Conservation (phyloP, 345 rosid genomes). For the Lagerstroemia speciosa region DNA sequence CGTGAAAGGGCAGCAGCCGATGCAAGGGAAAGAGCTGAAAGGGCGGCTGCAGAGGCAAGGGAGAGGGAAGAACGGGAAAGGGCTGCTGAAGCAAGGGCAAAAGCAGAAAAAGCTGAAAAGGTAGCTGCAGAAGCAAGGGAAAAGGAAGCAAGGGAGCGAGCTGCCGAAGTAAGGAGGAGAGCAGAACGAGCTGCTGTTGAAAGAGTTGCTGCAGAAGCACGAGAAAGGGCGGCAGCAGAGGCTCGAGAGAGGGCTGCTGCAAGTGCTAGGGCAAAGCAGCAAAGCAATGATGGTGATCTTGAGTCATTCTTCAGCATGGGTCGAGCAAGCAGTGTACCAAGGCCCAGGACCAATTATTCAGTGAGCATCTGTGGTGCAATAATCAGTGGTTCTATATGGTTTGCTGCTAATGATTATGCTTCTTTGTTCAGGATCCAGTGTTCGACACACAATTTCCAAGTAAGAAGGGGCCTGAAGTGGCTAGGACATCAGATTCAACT, state of each 20-base stretch:
- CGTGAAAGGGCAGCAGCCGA: constrained; percentile 91
- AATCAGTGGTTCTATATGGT: constrained; percentile 7
- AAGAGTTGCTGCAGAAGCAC: constrained; percentile 32
- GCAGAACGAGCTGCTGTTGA: constrained; percentile 79
- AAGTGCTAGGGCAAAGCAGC: constrained; percentile 43
- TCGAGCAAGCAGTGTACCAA: constrained; percentile 80
- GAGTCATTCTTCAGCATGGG: constrained; percentile 74
- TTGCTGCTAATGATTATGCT: background rate
- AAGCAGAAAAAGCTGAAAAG: constrained; percentile 70
- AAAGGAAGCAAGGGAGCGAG: constrained; percentile 31
- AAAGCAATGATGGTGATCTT: constrained; percentile 62
- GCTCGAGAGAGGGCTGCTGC: constrained; percentile 67
- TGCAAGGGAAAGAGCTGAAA: constrained; percentile 81
- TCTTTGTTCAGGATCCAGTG: constrained; percentile 54
- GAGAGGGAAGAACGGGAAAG: constrained; percentile 12
- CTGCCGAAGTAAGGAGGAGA: constrained; percentile 29
- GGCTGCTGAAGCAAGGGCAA: constrained; percentile 30
- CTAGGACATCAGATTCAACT: constrained; percentile 46
- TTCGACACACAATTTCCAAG: constrained; percentile 42
- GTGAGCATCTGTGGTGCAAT: constrained; percentile 35
- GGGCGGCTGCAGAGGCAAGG: constrained; percentile 77
- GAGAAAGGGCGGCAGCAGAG: constrained; percentile 67
- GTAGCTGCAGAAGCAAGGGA: constrained; percentile 52
- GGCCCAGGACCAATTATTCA: constrained; percentile 57
- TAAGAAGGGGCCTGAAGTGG: constrained; percentile 61